Conservation (phyloP, 306 rosid species). For the Medicago lupulina region DNA sequence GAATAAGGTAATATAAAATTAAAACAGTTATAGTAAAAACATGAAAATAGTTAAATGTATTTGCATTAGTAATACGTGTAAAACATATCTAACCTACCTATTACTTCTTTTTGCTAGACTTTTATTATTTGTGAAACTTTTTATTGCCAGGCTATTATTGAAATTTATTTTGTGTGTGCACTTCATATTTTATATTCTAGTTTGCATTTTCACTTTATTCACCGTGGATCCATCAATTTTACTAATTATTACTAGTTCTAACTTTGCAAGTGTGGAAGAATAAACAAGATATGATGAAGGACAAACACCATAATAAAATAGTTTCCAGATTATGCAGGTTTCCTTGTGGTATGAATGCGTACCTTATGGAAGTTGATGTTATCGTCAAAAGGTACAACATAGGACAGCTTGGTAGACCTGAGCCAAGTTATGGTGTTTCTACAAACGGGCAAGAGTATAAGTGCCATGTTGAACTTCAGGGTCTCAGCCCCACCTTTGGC, state of each 20-base stretch:
- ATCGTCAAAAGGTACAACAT: constrained; percentile 87
- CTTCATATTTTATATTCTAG: too few species aligned
- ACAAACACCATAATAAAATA: not conserved
- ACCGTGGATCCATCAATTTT: not conserved
- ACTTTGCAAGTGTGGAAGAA: not conserved
- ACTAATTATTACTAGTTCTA: not conserved
- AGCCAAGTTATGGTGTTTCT: constrained; percentile 97
- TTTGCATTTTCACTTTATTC: not conserved
- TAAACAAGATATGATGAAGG: not conserved
- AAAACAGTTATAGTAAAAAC: too few species aligned
- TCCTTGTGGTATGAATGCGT: constrained; percentile 27
- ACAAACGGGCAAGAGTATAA: constrained; percentile 87
- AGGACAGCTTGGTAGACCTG: constrained; percentile 73
- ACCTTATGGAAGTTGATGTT: constrained; percentile 99
- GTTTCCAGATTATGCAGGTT: not conserved
- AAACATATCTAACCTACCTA: too few species aligned
- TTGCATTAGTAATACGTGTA: too few species aligned
- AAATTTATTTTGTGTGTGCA: not conserved
- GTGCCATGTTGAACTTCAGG: constrained; percentile 95
- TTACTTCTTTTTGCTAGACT: too few species aligned
- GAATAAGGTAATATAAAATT: too few species aligned
- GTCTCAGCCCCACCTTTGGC: constrained; percentile 97
- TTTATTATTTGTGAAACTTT: too few species aligned
- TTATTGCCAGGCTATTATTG: not conserved
- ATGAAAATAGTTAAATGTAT: too few species aligned